Evolutionary conservation across 192 early-diverging fungal genomes (phyloP).

Genomic region (Gryganskiella cystojenkinii): DNA sequence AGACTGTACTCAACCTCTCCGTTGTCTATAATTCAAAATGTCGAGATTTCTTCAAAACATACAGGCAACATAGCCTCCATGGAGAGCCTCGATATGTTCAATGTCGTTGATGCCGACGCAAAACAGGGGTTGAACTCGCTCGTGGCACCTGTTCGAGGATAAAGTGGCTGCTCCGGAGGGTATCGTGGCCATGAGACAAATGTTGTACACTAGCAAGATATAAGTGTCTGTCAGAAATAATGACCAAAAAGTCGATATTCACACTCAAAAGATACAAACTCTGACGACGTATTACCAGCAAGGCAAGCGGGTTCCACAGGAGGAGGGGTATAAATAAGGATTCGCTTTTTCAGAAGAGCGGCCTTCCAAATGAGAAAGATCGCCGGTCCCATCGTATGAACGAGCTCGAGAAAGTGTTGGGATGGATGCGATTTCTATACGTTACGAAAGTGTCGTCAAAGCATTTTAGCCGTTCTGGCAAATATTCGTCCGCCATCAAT

Average conservation of each 20-base stretch:
- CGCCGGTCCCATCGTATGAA: constrained; percentile 59
- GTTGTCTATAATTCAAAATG: too few species aligned
- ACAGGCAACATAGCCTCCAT: constrained; percentile 62
- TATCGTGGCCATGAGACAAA: constrained; percentile 56
- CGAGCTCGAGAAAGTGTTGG: constrained; percentile 53
- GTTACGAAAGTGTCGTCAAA: too few species aligned
- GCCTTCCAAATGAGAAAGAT: constrained; percentile 67
- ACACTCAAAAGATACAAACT: neutral
- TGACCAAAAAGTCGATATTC: neutral
- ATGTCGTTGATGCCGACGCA: constrained; percentile 64
- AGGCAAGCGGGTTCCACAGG: constrained; percentile 61
- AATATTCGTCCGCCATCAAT: neutral
- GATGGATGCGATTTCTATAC: constrained; percentile 52
- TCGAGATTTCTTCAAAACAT: constrained; percentile 36
- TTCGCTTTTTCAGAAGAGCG: constrained; percentile 58
- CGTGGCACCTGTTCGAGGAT: constrained; percentile 9
- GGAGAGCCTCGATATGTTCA: constrained; percentile 29
- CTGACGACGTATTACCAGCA: constrained; percentile 40
- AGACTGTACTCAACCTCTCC: neutral
- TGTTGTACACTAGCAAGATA: constrained; percentile 55
- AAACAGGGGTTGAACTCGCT: constrained; percentile 52
- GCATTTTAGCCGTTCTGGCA: too few species aligned
- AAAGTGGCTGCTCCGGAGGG: constrained; percentile 19
- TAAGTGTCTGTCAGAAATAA: neutral
- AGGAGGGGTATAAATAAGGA: constrained; percentile 58